Evolutionary conservation across 148 eudicot genomes (phyloP), one percentile per base, ranked within the genome.

Genomic region (Arbutus unedo): DNA sequence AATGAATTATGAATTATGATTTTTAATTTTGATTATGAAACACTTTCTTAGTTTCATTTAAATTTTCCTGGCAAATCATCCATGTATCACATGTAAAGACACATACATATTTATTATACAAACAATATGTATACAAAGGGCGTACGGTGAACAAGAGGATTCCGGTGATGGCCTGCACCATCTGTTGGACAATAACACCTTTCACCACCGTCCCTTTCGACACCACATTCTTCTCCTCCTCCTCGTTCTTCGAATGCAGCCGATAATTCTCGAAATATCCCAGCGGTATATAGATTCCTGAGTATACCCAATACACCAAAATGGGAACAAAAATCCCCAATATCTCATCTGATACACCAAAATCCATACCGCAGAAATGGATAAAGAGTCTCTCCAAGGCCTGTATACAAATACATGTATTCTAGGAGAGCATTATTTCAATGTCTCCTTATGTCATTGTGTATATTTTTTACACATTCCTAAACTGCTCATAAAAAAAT

Each of bases 151-250:
- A 94, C 45, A 93, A 83, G 38, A 91, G 66, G 50, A 89, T 87
- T 48, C 96, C 96, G 53, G 91, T 93, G 45, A 91, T 67, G 60
- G 93, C 96, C 79, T 94, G 98, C 82, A 94, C 88, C 4, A 81
- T 66, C 78, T 94, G 98, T 82, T 94, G 98, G 15, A 93, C 89
- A 84, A 94, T 91, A 85, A 94, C 98, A 21, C 98, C 98, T 86
- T 87, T 94, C 81, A 94, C 86, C 57, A 94, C 98, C 15, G 88
- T 74, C 25, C 44, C 50, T 82, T 93, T 94, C 0, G 95, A 74
- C 19, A 92, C 97, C 85, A 91, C 87, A 89, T 94, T 94, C 88
- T 94, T 94, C 77, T 90, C 93, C 80, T 93, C 93, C 73, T 94
- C 98, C 13, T 94, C 98, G 51, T 88, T 88, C 82, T 80, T 90